Percentiles rank a stretch among this genome's conserved stretches.
phyloP scores from a whole-genome alignment of 176 grass and related monocot genomes.

The Musa schizocarpa region DNA sequence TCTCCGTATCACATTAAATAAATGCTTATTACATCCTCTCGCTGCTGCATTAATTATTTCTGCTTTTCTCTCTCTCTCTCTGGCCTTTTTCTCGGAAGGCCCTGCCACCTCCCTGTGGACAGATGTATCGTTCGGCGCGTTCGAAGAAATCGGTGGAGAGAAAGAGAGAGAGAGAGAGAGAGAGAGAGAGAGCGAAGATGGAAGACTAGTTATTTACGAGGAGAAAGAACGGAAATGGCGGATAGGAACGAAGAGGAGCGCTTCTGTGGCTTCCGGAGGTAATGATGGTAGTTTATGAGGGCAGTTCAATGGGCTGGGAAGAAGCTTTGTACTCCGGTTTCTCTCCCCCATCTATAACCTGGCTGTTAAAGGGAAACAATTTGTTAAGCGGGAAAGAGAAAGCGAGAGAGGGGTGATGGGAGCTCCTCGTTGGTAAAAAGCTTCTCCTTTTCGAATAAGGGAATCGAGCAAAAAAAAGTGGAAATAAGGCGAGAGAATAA shows the following conservation, averaged over 20 bases:
- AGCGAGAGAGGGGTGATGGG: neutral
- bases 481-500: neutral
- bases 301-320: neutral
- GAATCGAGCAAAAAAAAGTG: neutral
- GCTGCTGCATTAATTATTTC: neutral
- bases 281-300: constrained; percentile 10
- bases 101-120: neutral
- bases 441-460: neutral
- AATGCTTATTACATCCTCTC: neutral
- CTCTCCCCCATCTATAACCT: neutral
- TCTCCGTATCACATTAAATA: no score
- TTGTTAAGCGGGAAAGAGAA: neutral
- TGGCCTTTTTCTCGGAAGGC: neutral
- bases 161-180: neutral
- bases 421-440: neutral
- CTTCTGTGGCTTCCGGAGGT: neutral
- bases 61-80: neutral
- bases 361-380: neutral
- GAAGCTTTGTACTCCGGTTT: neutral
- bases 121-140: neutral
- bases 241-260: neutral
- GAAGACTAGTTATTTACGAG: neutral
- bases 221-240: neutral
- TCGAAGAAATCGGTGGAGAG: neutral
- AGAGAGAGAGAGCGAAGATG: neutral